Base-by-base conservation (phyloP, 164 flowering plant species). In the Umbilicus rupestris region DNA sequence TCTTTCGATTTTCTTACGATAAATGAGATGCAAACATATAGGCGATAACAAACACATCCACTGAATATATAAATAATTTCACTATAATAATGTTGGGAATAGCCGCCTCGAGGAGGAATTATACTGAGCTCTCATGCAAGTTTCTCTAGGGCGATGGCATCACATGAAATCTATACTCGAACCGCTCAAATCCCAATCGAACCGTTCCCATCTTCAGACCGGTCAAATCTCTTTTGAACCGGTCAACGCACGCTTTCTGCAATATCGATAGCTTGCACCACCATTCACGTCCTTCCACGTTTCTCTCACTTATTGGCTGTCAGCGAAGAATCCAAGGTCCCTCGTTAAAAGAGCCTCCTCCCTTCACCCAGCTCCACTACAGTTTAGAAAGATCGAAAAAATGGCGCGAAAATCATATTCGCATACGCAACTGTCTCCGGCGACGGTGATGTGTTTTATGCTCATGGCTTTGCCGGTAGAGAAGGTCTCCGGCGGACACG, bases 371-470 rank as follows among this genome's bases (percentile, higher is more conserved):
- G 68, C 65, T 20, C 8, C n/a, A 45, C 19, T 1, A 45, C 49
- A 15, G 17, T 15, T n/a, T 14, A 15, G 15, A 26, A 22, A 26
- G 15, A n/a, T 22, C 16, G 19, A 5, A 2, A 22, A 75, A 78
- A 86, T 85, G 91, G 88, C 95, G 87, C 87, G 63, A 78, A 80
- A 65, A 29, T 17, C 72, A 17, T 39, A 57, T 65, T 39, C 33
- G 14, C 63, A 63, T 30, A 35, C 64, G 50, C 63, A 49, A 57
- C 9, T 55, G 50, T 50, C 62, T 15, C 68, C 73, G 72, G 74
- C 66, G 41, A 15, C 14, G 49, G 17, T 66, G 22, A 19, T 69
- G 24, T 58, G 80, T 11, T 66, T 82, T 42, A 57, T 84, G 50
- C 37, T 78, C 33, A 44, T 42, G 45, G 14, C 49, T 58, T 37